A percentile compares a stretch with the other conserved stretches of the same genome.
Conservation (phyloP, 306 rosid genomes). For the Inga oerstediana region DNA sequence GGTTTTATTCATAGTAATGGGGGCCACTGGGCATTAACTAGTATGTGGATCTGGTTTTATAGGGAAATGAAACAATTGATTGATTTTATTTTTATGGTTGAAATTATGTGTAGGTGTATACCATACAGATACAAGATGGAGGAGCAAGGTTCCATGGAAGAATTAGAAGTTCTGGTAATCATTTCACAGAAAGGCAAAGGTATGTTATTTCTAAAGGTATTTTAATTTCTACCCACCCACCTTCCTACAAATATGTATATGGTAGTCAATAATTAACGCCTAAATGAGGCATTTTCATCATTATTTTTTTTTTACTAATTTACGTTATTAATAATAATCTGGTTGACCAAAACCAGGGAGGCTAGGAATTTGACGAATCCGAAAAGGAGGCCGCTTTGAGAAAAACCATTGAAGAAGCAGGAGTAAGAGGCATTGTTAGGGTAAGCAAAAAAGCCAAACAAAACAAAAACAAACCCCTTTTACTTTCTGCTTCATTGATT, state of each 20-base stretch:
- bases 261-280: constrained; percentile 11
- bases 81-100: not conserved
- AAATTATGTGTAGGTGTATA: constrained; percentile 60
- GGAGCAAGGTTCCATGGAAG: constrained; percentile 41
- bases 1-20: too few relatives aligned
- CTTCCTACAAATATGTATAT: too few relatives aligned
- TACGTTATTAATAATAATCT: not conserved
- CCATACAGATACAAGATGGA: constrained; percentile 68
- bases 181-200: constrained; percentile 82
- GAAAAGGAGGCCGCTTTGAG: constrained; percentile 79
- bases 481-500: not conserved
- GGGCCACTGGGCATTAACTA: too few relatives aligned
- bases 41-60: too few relatives aligned
- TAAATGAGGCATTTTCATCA: not conserved
- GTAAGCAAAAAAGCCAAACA: constrained; percentile 29
- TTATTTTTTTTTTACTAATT: not conserved
- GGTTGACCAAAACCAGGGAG: constrained; percentile 60
- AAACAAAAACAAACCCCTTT: not conserved
- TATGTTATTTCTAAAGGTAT: constrained; percentile 85
- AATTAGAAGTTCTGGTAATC: constrained; percentile 77
- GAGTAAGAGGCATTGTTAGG: constrained; percentile 71
- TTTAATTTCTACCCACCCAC: not conserved
- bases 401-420: constrained; percentile 88
- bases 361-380: constrained; percentile 88
- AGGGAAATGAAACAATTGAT: not conserved